Conservation (phyloP, 2,329 filamentous ascomycete genomes). For the Aspergillus piperis region DNA sequence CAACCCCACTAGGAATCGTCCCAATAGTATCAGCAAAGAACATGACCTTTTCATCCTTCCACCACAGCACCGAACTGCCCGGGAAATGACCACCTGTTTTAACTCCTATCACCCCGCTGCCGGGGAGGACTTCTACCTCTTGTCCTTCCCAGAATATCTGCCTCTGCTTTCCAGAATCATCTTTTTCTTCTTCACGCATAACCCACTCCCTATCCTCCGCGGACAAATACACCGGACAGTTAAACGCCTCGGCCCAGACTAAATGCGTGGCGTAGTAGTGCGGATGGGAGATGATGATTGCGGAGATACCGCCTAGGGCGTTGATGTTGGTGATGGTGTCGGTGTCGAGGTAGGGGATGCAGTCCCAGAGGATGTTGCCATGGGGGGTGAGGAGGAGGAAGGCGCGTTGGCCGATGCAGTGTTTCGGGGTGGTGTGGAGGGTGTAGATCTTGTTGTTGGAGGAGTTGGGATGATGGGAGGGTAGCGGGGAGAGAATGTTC, state of each 20-base stretch:
- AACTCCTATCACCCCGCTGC: conserved; percentile 59
- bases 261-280: conserved; percentile 80
- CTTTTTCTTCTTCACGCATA: conserved; percentile 29
- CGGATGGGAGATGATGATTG: conserved; percentile 76
- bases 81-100: conserved; percentile 80
- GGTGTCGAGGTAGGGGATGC: conserved; percentile 68
- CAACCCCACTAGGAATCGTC: conserved; percentile 58
- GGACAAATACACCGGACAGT: conserved; percentile 69
- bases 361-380: conserved; percentile 81
- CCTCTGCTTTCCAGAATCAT: background rate
- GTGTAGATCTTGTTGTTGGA: conserved; percentile 11
- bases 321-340: conserved; percentile 61
- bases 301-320: conserved; percentile 64
- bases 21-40: conserved; percentile 77
- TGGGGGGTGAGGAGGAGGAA: conserved; percentile 65
- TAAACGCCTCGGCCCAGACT: conserved; percentile 70
- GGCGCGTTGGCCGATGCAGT: conserved; percentile 75
- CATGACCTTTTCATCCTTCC: conserved; percentile 60
- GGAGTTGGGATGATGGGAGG: background rate
- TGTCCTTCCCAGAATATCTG: conserved; percentile 35
- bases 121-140: conserved; percentile 32
- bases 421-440: conserved; percentile 49
- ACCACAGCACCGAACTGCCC: conserved; percentile 69
- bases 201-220: conserved; percentile 68
- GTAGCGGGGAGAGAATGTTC: conserved; percentile 26